phyloP scores from a whole-genome alignment of 164 flowering plant species.

The Vitis rotundifolia region DNA sequence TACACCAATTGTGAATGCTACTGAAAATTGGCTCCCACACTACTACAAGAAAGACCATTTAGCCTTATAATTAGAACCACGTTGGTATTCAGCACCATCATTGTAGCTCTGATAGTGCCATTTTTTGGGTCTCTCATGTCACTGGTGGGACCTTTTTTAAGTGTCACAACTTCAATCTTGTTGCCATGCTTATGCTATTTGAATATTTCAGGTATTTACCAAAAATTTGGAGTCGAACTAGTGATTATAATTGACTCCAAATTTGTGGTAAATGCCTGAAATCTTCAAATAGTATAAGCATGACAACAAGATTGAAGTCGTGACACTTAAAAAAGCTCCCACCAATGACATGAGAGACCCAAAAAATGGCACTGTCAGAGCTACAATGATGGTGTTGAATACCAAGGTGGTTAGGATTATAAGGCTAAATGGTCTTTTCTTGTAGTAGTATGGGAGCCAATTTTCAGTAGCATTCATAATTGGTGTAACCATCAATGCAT shows the following conservation, averaged over 20 bases:
- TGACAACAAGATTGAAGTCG: conserved; percentile 52
- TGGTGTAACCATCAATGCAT: conserved; percentile 72
- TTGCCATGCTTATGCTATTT: conserved; percentile 62
- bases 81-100: conserved; percentile 44
- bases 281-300: conserved; percentile 64
- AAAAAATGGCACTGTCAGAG: conserved; percentile 49
- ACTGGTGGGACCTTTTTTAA: conserved; percentile 55
- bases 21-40: conserved; percentile 33
- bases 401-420: conserved; percentile 48
- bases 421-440: conserved; percentile 29
- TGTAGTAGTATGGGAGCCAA: conserved; percentile 19
- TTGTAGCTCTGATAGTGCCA: conserved; percentile 51
- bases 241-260: too few relatives aligned
- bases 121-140: conserved; percentile 58
- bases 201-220: too few relatives aligned
- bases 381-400: conserved; percentile 49
- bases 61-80: conserved; percentile 46
- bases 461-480: conserved; percentile 47
- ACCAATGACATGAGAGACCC: conserved; percentile 56
- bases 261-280: conserved; percentile 27
- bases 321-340: conserved; percentile 52
- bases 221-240: too few relatives aligned
- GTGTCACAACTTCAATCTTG: conserved; percentile 45
- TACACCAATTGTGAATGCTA: conserved; percentile 56
- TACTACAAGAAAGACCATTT: conserved; percentile 20